A percentile compares a stretch with the other conserved stretches of the same genome.
Conservation (phyloP, 768 basidiomycete genomes). For the Saitozyma sp. region DNA sequence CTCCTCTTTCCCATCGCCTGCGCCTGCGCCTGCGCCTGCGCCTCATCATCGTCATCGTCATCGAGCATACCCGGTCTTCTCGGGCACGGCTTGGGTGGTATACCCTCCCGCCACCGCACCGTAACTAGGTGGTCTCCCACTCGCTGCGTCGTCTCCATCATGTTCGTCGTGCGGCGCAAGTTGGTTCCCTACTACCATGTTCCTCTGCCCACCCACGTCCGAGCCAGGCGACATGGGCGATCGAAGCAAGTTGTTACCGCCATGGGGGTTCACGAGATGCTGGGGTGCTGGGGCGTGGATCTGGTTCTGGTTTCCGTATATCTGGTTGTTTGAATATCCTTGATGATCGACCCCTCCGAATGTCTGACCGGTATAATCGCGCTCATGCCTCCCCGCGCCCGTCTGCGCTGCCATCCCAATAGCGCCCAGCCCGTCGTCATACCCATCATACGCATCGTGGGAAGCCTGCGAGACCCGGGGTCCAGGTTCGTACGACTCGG, state of each 20-base stretch:
- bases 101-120: conserved; percentile 3
- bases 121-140: conserved; percentile 16
- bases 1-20: no score
- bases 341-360: conserved; percentile 13
- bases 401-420: conserved; percentile 29
- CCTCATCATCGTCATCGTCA: background rate
- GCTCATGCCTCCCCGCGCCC: conserved; percentile 18
- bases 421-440: conserved; percentile 37
- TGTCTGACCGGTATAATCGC: conserved; percentile 31
- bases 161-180: background rate
- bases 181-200: conserved; percentile 1
- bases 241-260: conserved; percentile 14
- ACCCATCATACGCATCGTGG: conserved; percentile 34
- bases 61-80: conserved; percentile 14
- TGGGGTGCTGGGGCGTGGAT: conserved; percentile 16
- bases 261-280: conserved; percentile 18
- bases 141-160: background rate
- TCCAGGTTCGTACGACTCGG: conserved; percentile 19
- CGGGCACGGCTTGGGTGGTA: conserved; percentile 1
- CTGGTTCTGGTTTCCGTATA: conserved; percentile 1
- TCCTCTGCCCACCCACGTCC: conserved; percentile 2
- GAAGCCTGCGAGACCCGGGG: conserved; percentile 10
- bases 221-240: conserved; percentile 9
- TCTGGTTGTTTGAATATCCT: conserved; percentile 15
- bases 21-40: no score